A percentile compares a stretch with the other conserved stretches of the same genome.
These are phyloP conservation scores for Epichloe gansuensis DNA, from an alignment of 2,329 filamentous ascomycete genomes.

Conservation along the genomic window DNA sequence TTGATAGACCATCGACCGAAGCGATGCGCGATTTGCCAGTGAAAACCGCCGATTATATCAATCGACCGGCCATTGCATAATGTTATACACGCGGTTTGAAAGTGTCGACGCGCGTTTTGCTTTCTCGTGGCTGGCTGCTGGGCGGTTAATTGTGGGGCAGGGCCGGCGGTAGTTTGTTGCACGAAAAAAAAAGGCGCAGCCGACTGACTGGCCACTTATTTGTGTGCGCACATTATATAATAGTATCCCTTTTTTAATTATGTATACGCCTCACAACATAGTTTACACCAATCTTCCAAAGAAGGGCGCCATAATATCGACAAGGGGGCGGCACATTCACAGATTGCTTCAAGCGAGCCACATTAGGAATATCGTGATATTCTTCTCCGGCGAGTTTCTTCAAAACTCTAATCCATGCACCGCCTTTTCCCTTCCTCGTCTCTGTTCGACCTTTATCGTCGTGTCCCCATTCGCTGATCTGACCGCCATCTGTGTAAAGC, in stretches of 20 bases:
- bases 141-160: neutral
- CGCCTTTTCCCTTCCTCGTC: neutral
- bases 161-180: too few relatives aligned
- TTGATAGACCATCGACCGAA: neutral
- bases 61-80: neutral
- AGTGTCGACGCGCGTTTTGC: neutral
- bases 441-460: neutral
- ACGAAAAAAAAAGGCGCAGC: too few relatives aligned
- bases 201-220: too few relatives aligned
- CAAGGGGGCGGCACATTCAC: too few relatives aligned
- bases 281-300: too few relatives aligned
- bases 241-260: too few relatives aligned
- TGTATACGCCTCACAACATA: too few relatives aligned
- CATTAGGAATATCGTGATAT: neutral
- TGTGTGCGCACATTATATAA: too few relatives aligned
- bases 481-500: neutral
- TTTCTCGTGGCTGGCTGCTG: neutral
- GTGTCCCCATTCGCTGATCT: neutral
- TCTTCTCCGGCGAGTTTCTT: neutral
- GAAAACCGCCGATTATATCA: neutral
- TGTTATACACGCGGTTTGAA: neutral
- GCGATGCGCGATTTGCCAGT: neutral
- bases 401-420: neutral
- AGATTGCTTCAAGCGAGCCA: neutral
- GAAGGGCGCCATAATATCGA: too few relatives aligned